Evolutionary conservation across 2,329 filamentous ascomycete species (phyloP).

Genomic region (Aspergillus ustus): DNA sequence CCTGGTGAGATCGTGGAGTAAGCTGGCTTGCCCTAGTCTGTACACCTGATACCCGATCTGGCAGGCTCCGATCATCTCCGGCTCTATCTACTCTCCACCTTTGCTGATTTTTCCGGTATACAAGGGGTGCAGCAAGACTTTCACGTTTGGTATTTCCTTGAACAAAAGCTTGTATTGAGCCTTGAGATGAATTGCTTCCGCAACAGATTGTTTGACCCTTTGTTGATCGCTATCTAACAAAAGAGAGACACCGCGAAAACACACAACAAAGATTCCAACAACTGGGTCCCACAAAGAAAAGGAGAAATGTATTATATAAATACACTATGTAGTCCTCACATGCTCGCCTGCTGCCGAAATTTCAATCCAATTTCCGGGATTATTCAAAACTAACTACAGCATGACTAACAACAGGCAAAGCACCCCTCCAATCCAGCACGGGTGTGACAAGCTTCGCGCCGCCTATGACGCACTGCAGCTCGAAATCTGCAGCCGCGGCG

Average conservation of each 20-base stretch:
- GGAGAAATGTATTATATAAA: too few relatives aligned
- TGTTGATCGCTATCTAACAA: too few relatives aligned
- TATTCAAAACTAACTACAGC: too few relatives aligned
- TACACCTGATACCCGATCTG: background rate
- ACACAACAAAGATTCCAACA: background rate
- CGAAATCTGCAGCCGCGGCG: background rate
- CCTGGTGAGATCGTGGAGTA: background rate
- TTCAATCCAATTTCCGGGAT: too few relatives aligned
- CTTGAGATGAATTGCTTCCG: too few relatives aligned
- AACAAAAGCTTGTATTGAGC: background rate
- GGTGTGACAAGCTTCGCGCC: background rate
- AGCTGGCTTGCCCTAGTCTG: background rate
- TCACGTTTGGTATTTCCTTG: background rate
- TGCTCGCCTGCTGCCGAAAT: too few relatives aligned
- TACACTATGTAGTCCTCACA: too few relatives aligned
- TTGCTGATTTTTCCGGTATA: too few relatives aligned
- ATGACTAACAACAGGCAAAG: background rate
- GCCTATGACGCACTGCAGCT: background rate
- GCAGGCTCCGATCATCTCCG: background rate
- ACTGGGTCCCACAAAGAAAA: too few relatives aligned
- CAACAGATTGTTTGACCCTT: too few relatives aligned
- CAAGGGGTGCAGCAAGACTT: too few relatives aligned
- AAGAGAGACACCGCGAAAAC: background rate
- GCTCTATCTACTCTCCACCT: too few relatives aligned
- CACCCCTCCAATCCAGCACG: background rate